Evolutionary conservation across 164 flowering plant genomes (phyloP).

Genomic region (Vitis rupestris): DNA sequence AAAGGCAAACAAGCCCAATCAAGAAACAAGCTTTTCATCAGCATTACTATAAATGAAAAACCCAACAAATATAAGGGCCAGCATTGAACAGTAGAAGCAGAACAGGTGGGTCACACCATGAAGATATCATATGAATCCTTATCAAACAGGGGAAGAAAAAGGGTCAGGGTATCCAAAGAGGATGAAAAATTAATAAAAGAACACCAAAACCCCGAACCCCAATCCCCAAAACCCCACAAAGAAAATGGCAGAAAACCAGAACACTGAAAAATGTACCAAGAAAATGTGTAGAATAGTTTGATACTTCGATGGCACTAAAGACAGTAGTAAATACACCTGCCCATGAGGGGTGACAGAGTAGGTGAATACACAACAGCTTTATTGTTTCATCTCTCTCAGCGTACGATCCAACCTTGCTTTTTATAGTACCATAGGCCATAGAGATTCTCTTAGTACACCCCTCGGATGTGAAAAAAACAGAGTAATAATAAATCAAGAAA

Average conservation of each 20-base stretch:
- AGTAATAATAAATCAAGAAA: not conserved
- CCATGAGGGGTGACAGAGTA: slow-evolving; percentile 7
- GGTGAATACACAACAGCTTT: not conserved
- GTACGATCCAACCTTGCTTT: not conserved
- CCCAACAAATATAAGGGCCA: not conserved
- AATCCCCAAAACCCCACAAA: not conserved
- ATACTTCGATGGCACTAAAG: not conserved
- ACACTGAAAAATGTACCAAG: not conserved
- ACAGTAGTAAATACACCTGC: slow-evolving; percentile 7
- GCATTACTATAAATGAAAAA: not conserved
- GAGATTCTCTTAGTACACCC: slow-evolving; percentile 26
- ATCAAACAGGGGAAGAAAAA: slow-evolving; percentile 2
- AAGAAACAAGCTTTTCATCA: no score
- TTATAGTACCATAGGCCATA: slow-evolving; percentile 7
- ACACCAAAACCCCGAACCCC: not conserved
- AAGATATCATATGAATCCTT: slow-evolving; percentile 1
- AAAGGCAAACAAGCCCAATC: no score
- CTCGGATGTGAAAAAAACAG: slow-evolving; percentile 2
- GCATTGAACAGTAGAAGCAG: not conserved
- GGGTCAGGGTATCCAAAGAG: slow-evolving; percentile 28
- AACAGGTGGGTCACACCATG: slow-evolving; percentile 3
- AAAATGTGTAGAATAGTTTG: not conserved
- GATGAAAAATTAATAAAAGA: slow-evolving; percentile 1
- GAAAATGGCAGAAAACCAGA: not conserved
- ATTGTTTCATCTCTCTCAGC: slow-evolving; percentile 4